Base-by-base conservation (phyloP, 768 basidiomycete species). In the Coprinellus micaceus region DNA sequence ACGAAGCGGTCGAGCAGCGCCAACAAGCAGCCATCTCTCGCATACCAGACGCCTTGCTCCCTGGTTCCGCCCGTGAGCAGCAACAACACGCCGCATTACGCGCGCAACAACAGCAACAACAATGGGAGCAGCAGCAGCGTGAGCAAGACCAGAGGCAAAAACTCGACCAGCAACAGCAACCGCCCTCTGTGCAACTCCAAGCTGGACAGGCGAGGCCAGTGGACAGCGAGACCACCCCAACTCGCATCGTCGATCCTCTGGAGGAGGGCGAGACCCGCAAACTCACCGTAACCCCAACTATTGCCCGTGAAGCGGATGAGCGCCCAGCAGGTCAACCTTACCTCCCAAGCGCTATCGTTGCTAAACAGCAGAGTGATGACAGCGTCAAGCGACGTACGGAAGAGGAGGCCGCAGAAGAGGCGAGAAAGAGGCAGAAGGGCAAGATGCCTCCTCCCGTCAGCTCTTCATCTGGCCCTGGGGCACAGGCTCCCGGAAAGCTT, bases 241-340 rank as follows among this genome's bases (percentile, higher is more conserved):
- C 57, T 17, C 60, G 63, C 29, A 60, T 57, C 24, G 70, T 85
- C 57, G 93, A 94, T 68, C 87, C 86, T 13, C 78, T 82, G 1
- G 83, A 88, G 50, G 82, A 73, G 5, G 81, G 74, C 1, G 94
- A 91, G 65, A 94, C 93, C 5, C 81, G 81, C 53, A 86, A 89
- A 61, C 74, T 94, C 53, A 87, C 84, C 10, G 84, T 82, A 56
- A 95, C 92, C 0, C 94, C 94, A 1, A 75, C 80, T 1, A 83
- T 95, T 21, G 89, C 84, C 11, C 85, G 88, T 15, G 83, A 82
- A 17, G 77, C 71, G 28, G 77, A 72, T 28, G 62, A 64, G 6
- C 53, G 62, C 25, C 54, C 60, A 0, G 30, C 52, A 4, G 73
- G 70, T 22, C 61, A 37, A 60, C 78, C 63, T 1, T 63, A 60